Base-by-base conservation (phyloP, 2,329 filamentous ascomycete species). In the Cryphonectria nitschkei region DNA sequence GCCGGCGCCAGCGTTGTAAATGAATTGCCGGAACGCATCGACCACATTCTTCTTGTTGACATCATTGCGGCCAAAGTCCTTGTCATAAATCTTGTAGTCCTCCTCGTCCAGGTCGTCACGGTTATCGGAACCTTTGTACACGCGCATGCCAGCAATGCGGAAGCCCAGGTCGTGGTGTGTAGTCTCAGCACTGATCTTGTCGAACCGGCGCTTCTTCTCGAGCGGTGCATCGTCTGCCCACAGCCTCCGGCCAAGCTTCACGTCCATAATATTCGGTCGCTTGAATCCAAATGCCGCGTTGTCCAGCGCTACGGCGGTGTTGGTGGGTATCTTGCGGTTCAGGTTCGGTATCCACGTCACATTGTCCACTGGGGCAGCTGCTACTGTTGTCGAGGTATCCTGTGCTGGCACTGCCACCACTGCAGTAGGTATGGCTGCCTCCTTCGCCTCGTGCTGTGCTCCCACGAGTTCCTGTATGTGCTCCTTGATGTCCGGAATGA, bases 221-320 rank as follows among this genome's bases (percentile, higher is more conserved):
- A 79, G 75, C 0, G 87, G 85, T 34, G 89, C 89, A 73, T 90
- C 85, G 72, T 97, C 93, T 19, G 93, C 95, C 92, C 94, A 98
- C 7, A 99, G 83, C 43, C 93, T 88, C 65, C 90, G 87, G 60
- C 96, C 96, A 29, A 99, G 88, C 83, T 99, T 99, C 74, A 97
- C 88, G 78, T 99, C 96, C 70, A 99, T 84, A 9, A 99, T 94
- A 76, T 97, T 98, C 8, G 96, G 94, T 71, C 89, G 88, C 76
- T 88, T 88, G 84, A 95, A 98, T 0, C 93, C 94, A 74, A 88
- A 87, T 0, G 94, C 90, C 8, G 93, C 88, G 79, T 98, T 98
- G 78, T 95, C 92, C 39, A 98, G 84, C 16, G 97, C 94, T 26
- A 98, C 90, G 2, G 93, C 93, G 68, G 89, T 85, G 69, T 94